Conservation (phyloP, 495 filamentous ascomycete species). For the Clavariopsis aquatica region DNA sequence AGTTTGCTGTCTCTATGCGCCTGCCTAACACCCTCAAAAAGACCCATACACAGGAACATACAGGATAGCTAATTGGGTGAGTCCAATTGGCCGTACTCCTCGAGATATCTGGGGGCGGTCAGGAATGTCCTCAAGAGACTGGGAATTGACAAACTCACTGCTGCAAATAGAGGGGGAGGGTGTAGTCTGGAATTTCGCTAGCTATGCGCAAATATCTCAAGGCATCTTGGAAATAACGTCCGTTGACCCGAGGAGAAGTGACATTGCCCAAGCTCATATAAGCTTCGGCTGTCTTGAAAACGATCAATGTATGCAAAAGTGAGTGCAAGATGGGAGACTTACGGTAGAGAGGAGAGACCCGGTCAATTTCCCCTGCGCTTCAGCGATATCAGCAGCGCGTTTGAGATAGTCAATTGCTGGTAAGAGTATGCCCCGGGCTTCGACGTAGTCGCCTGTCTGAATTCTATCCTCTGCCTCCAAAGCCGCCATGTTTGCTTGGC, state of each 20-base stretch:
- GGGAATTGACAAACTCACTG: slow-evolving; percentile 42
- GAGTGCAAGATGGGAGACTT: slow-evolving; percentile 25
- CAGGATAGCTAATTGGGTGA: neutral
- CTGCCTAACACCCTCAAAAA: no score
- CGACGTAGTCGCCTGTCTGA: slow-evolving; percentile 52
- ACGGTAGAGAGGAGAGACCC: slow-evolving; percentile 51
- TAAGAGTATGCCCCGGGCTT: slow-evolving; percentile 51
- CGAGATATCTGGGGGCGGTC: slow-evolving; percentile 43
- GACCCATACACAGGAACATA: no score
- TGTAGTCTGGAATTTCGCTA: slow-evolving; percentile 45
- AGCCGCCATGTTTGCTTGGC: slow-evolving; percentile 20
- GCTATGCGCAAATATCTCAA: slow-evolving; percentile 52
- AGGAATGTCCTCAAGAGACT: neutral
- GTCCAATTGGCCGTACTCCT: slow-evolving; percentile 47
- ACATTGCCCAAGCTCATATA: slow-evolving; percentile 58
- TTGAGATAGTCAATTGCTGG: slow-evolving; percentile 54
- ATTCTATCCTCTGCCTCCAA: slow-evolving; percentile 46
- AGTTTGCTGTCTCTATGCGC: no score
- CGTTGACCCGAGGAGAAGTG: slow-evolving; percentile 47
- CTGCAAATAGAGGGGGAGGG: slow-evolving; percentile 49
- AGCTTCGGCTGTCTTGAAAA: slow-evolving; percentile 52
- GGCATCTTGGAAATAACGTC: slow-evolving; percentile 51
- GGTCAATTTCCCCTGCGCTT: slow-evolving; percentile 42
- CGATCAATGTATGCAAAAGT: neutral
- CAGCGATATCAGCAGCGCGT: slow-evolving; percentile 48